phyloP scores from a whole-genome alignment of 352 stramenopile genomes.

The Pythium inflatum region DNA sequence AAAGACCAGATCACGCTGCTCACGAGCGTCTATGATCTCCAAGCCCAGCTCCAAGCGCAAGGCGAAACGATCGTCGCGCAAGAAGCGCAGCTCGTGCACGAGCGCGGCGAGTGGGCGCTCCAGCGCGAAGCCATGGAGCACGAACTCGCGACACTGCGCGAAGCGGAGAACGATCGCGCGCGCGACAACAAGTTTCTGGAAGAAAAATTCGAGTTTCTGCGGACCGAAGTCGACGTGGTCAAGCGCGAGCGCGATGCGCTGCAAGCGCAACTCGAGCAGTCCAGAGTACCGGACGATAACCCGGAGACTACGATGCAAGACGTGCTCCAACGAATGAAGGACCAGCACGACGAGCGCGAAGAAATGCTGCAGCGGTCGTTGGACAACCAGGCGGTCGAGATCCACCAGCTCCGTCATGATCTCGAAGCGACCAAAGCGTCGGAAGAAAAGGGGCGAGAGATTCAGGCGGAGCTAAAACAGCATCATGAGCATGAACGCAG shows the following conservation, averaged over 20 bases:
- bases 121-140: conserved; percentile 29
- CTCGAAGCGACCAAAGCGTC: not conserved
- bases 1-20: conserved; percentile 31
- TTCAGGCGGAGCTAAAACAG: not conserved
- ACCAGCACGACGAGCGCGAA: conserved; percentile 5
- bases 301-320: not conserved
- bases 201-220: conserved; percentile 43
- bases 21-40: conserved; percentile 36
- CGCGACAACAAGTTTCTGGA: conserved; percentile 42
- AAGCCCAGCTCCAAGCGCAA: conserved; percentile 29
- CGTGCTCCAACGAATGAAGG: not conserved
- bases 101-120: conserved; percentile 41
- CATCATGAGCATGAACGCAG: not conserved
- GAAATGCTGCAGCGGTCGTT: not conserved
- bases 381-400: not conserved
- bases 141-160: conserved; percentile 29
- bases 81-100: conserved; percentile 31
- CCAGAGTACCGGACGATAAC: too few relatives aligned
- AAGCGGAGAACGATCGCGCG: conserved; percentile 29
- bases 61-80: conserved; percentile 24
- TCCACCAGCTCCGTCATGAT: not conserved
- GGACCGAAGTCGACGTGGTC: conserved; percentile 38
- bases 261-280: not conserved
- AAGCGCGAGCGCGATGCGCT: conserved; percentile 33
- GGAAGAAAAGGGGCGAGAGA: not conserved